Percentiles rank a stretch among this genome's conserved stretches.
Evolutionary conservation across 805 yeast species (phyloP).

Genomic region (Starmera dryadoides): DNA sequence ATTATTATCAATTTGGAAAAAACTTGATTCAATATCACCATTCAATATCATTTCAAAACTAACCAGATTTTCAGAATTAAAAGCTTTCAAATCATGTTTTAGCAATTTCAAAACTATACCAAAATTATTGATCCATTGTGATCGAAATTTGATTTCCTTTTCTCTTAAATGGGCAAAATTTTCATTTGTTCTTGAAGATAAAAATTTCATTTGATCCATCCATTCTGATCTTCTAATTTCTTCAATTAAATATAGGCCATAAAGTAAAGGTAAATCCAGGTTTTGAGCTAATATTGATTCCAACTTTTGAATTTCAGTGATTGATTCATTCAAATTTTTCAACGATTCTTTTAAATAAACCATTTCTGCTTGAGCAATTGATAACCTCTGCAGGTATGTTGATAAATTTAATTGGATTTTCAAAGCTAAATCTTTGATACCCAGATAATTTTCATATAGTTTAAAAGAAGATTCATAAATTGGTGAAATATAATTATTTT

Average conservation of each 20-base stretch:
- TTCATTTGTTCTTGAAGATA: constrained; percentile 38
- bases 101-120: constrained; percentile 37
- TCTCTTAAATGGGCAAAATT: constrained; percentile 49
- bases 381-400: constrained; percentile 9
- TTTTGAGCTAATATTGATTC: constrained; percentile 27
- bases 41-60: constrained; percentile 13
- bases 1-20: no score
- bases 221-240: constrained; percentile 52
- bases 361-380: constrained; percentile 14
- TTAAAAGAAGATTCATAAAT: constrained; percentile 26
- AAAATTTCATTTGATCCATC: constrained; percentile 26
- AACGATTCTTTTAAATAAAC: constrained; percentile 15
- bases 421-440: constrained; percentile 27
- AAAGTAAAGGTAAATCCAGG: constrained; percentile 61
- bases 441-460: constrained; percentile 27
- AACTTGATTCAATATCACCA: no score
- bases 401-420: constrained; percentile 14
- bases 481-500: constrained; percentile 20
- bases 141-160: constrained; percentile 47
- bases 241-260: constrained; percentile 65
- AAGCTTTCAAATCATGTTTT: constrained; percentile 14
- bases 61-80: constrained; percentile 10
- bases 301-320: constrained; percentile 19
- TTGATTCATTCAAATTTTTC: constrained; percentile 8
- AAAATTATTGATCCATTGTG: constrained; percentile 59